phyloP scores from a whole-genome alignment of 1,139 yeast genomes.

The Blastobotrys persicus region DNA sequence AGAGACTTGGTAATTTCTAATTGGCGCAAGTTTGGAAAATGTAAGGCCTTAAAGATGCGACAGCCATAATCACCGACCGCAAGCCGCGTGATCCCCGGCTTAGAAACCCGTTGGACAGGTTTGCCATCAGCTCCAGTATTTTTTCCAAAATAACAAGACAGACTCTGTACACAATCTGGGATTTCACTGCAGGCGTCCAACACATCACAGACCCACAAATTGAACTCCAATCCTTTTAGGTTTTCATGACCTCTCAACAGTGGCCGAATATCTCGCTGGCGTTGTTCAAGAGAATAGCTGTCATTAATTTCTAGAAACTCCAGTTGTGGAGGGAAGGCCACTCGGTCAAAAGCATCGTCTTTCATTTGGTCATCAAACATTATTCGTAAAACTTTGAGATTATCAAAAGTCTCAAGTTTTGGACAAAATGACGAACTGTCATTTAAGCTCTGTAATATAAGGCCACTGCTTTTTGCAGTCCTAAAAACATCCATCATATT shows the following conservation, averaged over 20 bases:
- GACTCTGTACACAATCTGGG: not conserved
- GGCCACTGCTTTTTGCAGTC: not conserved
- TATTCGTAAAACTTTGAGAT: not conserved
- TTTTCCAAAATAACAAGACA: not conserved
- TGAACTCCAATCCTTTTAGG: not conserved
- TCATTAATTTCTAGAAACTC: conserved; percentile 1
- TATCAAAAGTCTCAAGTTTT: not conserved
- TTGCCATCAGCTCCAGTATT: not conserved
- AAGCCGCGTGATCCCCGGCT: not conserved
- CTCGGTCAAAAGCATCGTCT: not conserved
- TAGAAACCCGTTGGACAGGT: not conserved
- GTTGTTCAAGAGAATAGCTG: conserved; percentile 1
- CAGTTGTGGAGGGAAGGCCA: not conserved
- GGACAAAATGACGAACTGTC: not conserved
- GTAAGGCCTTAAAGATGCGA: not conserved
- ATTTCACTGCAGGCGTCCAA: not conserved
- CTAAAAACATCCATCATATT: conserved; percentile 2
- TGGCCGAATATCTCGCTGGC: not conserved
- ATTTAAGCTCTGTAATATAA: conserved; percentile 1
- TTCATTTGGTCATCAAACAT: conserved; percentile 2
- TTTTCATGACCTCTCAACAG: not conserved
- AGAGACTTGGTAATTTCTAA: not conserved
- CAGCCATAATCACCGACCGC: conserved; percentile 1
- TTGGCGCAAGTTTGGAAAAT: not conserved
- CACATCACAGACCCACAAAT: conserved; percentile 5